A percentile compares a stretch with the other conserved stretches of the same genome.
These are phyloP conservation scores for Papiliotrema flavescens DNA, from an alignment of 1,284 basidiomycete species.

Conservation along the genomic window DNA sequence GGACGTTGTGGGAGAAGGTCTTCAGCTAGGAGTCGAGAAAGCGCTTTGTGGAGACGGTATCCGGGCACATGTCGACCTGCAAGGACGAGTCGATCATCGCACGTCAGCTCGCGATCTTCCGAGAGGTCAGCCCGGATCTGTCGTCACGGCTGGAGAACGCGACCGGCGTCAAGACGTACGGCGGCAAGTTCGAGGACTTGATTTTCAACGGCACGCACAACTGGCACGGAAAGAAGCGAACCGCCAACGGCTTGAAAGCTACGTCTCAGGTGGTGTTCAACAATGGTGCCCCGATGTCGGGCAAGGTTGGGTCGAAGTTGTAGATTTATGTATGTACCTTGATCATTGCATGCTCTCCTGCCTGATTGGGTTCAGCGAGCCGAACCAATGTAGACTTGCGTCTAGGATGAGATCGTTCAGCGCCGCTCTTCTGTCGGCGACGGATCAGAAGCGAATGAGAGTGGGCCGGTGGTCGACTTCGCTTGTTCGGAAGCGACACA, in stretches of 20 bases:
- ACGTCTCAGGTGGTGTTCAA: slow-evolving; percentile 25
- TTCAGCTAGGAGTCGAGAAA: slow-evolving; percentile 65
- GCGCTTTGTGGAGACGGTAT: slow-evolving; percentile 71
- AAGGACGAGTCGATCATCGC: slow-evolving; percentile 64
- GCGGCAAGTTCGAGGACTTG: slow-evolving; percentile 43
- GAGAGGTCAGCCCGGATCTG: slow-evolving; percentile 67
- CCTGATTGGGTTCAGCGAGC: no score
- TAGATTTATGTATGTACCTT: no score
- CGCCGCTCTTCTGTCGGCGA: no score
- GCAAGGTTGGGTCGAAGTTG: background rate
- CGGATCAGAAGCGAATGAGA: no score
- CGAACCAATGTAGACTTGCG: no score
- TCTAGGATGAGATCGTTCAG: no score
- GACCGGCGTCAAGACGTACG: slow-evolving; percentile 55
- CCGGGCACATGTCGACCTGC: slow-evolving; percentile 65
- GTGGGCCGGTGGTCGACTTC: no score
- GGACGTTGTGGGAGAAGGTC: slow-evolving; percentile 64
- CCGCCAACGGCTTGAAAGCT: slow-evolving; percentile 34
- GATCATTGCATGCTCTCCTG: no score
- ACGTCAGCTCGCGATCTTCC: slow-evolving; percentile 74
- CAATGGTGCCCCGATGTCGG: slow-evolving; percentile 22
- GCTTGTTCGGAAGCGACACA: no score
- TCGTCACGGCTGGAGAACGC: slow-evolving; percentile 70
- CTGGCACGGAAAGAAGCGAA: slow-evolving; percentile 25
- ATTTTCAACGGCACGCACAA: slow-evolving; percentile 54